phyloP scores from a whole-genome alignment of 129 eudicot genomes.

The Escallonia rubra region DNA sequence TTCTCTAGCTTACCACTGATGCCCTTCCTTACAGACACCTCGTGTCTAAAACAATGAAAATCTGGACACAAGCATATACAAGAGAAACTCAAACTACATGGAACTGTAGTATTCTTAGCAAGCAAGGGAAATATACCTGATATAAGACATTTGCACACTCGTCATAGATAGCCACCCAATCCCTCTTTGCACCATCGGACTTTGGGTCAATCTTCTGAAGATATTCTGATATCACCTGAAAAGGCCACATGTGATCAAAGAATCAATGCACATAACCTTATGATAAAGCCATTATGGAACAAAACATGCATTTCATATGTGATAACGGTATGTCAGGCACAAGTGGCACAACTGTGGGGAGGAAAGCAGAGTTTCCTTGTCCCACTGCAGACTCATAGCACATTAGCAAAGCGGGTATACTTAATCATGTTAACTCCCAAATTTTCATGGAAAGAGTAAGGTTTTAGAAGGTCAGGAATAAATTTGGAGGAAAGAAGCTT shows the following conservation, averaged over 20 bases:
- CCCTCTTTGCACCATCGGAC: constrained; percentile 99
- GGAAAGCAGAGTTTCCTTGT: neutral
- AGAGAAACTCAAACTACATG: neutral
- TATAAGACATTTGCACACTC: constrained; percentile 97
- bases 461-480: too few relatives aligned
- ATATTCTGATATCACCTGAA: constrained; percentile 92
- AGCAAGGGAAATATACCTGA: constrained; percentile 42
- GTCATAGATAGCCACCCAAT: constrained; percentile 98
- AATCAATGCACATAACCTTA: neutral
- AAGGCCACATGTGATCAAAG: constrained; percentile 1
- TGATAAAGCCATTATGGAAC: neutral
- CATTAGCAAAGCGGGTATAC: neutral
- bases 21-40: too few relatives aligned
- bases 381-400: neutral
- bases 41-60: too few relatives aligned
- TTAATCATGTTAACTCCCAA: neutral
- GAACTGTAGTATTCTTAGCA: too few relatives aligned
- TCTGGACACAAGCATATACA: neutral
- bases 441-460: neutral
- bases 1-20: too few relatives aligned
- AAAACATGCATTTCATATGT: neutral
- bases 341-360: neutral
- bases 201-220: constrained; percentile 97
- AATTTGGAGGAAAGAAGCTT: neutral
- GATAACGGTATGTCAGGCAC: neutral